Evolutionary conservation across 176 grass and related monocot species (phyloP), one percentile per base, ranked within the genome.

Genomic region (Tillandsia leiboldiana): DNA sequence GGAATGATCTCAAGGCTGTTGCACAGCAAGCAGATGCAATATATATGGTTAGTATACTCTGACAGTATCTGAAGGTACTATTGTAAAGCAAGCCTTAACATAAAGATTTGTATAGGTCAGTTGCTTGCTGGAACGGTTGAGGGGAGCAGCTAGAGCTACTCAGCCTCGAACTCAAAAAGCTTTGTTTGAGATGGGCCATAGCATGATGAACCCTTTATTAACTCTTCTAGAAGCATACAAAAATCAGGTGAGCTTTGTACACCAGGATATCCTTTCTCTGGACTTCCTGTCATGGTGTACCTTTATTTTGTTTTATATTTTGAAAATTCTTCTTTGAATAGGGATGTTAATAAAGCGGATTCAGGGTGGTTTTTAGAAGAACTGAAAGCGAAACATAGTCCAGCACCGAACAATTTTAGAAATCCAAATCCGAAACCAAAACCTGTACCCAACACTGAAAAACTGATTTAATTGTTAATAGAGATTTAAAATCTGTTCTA

Each of bases 41-140:
- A 59, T 97, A 92, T 68, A 92, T 97, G 89, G 93, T 97, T 87
- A 71, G 62, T 68, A 70, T 42, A 70, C 14, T 72, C 18, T 70
- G 10, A 29, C 10, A 53, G 11, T 14, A 67, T 51, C 67, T 15
- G 50, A 57, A 61, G 42, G 33, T 65, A 58, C 6, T 5, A 17
- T 15, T 59, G 54, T 22, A n/a, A 8, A 59, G n/a, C 14, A 59
- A 59, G 20, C 8, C 14, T 59, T 20, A 59, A 59, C 20, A 59
- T 59, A 59, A 17, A 66, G 76, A 78, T 83, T 51, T 29, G 48
- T 74, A 49, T 76, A 97, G 93, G 84, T 92, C 17, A 87, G 86
- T 90, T 97, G 93, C 72, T 79, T 97, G 53, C 77, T 97, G 84
- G 93, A 97, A 81, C 79, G 93, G 67, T 75, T 97, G 70, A 90